A percentile compares a stretch with the other conserved stretches of the same genome.
These are phyloP conservation scores for Didymella segeticola DNA, from an alignment of 2,329 filamentous ascomycete genomes.

Conservation along the genomic window DNA sequence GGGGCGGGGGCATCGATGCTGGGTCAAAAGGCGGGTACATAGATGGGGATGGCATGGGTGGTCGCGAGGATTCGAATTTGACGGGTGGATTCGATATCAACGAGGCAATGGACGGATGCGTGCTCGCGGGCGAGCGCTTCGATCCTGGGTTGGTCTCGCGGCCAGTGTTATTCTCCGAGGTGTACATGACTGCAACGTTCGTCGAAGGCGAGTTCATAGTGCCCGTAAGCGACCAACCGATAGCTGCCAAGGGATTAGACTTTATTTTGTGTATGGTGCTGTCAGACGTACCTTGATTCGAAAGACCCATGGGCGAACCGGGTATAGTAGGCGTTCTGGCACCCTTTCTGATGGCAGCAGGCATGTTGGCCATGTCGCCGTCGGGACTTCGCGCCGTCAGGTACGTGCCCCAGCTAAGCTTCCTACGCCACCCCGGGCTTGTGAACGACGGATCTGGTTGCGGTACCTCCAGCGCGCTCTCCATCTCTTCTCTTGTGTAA, in stretches of 20 bases:
- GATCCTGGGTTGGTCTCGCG: constrained; percentile 30
- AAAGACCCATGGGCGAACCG: constrained; percentile 57
- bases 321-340: constrained; percentile 39
- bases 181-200: constrained; percentile 81
- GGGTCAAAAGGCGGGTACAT: constrained; percentile 35
- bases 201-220: constrained; percentile 86
- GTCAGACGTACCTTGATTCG: constrained; percentile 55
- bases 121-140: constrained; percentile 31
- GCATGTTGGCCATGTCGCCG: constrained; percentile 39
- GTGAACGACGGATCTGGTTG: constrained; percentile 59
- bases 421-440: constrained; percentile 59
- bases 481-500: constrained; percentile 76
- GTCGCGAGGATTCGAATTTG: constrained; percentile 35
- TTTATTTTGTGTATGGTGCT: neutral
- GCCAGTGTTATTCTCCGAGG: constrained; percentile 55
- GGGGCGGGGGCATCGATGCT: constrained; percentile 43
- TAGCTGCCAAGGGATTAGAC: constrained; percentile 54
- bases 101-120: constrained; percentile 41
- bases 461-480: constrained; percentile 67
- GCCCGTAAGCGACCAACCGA: constrained; percentile 87
- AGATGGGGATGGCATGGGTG: constrained; percentile 31
- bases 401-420: constrained; percentile 54
- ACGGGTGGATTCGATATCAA: constrained; percentile 33
- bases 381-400: constrained; percentile 42
- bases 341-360: constrained; percentile 41